Evolutionary conservation across 306 rosid genomes (phyloP).

Genomic region (Castanea mollissima): DNA sequence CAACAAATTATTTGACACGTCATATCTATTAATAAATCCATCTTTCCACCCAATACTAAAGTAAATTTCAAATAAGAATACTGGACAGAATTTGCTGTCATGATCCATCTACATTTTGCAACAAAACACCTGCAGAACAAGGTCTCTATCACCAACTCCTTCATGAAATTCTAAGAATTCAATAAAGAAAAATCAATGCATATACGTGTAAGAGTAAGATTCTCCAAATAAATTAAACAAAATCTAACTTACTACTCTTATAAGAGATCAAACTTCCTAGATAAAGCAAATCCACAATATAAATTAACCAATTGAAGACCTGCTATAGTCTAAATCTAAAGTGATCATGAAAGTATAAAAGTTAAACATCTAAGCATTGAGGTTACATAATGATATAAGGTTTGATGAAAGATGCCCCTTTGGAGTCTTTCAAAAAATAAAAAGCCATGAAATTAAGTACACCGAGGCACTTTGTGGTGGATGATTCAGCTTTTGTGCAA

Average conservation of each 20-base stretch:
- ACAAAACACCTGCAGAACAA: conserved; percentile 55
- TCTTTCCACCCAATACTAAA: conserved; percentile 33
- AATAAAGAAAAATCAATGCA: not conserved
- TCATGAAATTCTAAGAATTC: conserved; percentile 13
- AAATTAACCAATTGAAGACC: not conserved
- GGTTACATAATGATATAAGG: not conserved
- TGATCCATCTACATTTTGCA: conserved; percentile 44
- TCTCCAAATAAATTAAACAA: conserved; percentile 2
- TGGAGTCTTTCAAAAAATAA: not conserved
- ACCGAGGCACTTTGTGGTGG: not conserved
- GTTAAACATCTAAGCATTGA: not conserved
- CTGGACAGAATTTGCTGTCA: conserved; percentile 39
- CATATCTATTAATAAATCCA: conserved; percentile 40
- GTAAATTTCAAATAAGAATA: conserved; percentile 30
- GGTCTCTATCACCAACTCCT: conserved; percentile 9
- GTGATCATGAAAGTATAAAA: not conserved
- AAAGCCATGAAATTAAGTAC: not conserved
- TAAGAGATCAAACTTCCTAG: not conserved
- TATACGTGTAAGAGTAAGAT: not conserved
- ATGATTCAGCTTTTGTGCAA: not conserved
- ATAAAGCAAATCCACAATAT: not conserved
- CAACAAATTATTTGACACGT: conserved; percentile 31
- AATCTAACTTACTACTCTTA: not conserved
- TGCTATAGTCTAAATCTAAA: not conserved
- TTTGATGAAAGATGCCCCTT: not conserved